These are phyloP conservation scores for Amniculicola lignicola DNA, from an alignment of 495 filamentous ascomycete genomes.

Conservation along the genomic window DNA sequence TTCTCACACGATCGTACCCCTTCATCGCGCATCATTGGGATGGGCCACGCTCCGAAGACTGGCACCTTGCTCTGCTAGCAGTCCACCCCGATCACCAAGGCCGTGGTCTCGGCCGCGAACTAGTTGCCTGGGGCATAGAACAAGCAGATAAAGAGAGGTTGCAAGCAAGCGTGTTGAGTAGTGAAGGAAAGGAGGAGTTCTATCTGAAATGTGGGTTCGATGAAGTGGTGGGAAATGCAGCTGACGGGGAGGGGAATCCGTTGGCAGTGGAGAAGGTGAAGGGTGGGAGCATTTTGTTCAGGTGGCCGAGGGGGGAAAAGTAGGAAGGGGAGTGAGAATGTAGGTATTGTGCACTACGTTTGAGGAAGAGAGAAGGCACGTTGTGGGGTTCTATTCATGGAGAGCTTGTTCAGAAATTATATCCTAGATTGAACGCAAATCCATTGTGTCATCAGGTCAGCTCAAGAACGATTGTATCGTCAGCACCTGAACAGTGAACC, in stretches of 20 bases:
- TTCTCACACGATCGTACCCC: neutral
- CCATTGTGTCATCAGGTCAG: too few relatives aligned
- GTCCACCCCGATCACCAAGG: constrained; percentile 25
- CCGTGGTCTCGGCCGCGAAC: constrained; percentile 7
- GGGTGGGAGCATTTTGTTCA: constrained; percentile 20
- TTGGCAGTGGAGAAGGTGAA: constrained; percentile 6
- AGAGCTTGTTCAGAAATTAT: too few relatives aligned
- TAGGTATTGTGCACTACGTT: too few relatives aligned
- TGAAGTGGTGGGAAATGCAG: constrained; percentile 8
- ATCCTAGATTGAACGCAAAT: too few relatives aligned
- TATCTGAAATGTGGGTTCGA: constrained; percentile 20
- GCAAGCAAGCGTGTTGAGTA: constrained; percentile 19
- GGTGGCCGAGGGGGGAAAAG: constrained; percentile 4
- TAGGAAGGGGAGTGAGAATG: too few relatives aligned
- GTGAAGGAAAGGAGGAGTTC: constrained; percentile 7
- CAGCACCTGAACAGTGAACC: too few relatives aligned
- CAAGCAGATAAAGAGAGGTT: constrained; percentile 17
- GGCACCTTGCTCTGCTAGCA: constrained; percentile 19
- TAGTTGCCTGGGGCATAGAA: constrained; percentile 20
- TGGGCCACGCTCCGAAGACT: constrained; percentile 6
- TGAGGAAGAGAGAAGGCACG: too few relatives aligned
- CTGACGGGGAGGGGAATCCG: constrained; percentile 24
- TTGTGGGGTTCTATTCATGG: too few relatives aligned
- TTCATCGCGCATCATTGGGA: constrained; percentile 21
- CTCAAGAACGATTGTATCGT: too few relatives aligned